Conservation (phyloP, 164 flowering plant species). For the Vitis labrusca region DNA sequence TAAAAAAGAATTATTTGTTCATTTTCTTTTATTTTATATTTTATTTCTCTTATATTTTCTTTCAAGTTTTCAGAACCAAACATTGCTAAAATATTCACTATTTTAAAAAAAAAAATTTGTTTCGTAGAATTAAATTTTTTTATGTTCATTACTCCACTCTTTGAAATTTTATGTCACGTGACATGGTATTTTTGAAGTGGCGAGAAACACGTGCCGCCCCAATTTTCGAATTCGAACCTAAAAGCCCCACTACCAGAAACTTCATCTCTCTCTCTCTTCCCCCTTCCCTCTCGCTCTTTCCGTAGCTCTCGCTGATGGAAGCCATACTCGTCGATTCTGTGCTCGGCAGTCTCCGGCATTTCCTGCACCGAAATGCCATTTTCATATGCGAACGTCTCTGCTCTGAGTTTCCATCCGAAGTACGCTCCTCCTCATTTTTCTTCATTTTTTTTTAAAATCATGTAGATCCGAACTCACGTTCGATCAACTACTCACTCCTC, state of each 20-base stretch:
- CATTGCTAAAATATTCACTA: too few relatives aligned
- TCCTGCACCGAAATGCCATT: conserved; percentile 83
- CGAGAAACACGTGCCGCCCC: conserved; percentile 22
- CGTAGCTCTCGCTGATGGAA: conserved; percentile 49
- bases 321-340: conserved; percentile 71
- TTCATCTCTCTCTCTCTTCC: conserved; percentile 13
- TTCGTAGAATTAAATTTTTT: too few relatives aligned
- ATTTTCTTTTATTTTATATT: too few relatives aligned
- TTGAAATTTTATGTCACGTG: conserved; percentile 2
- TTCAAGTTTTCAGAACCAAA: too few relatives aligned
- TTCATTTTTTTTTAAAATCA: background rate
- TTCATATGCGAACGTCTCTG: conserved; percentile 97
- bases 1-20: too few relatives aligned
- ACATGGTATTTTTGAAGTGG: conserved; percentile 8
- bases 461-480: background rate
- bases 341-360: conserved; percentile 69
- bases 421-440: conserved; percentile 14
- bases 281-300: conserved; percentile 4
- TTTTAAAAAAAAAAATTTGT: too few relatives aligned
- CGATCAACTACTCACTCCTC: background rate
- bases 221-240: conserved; percentile 21
- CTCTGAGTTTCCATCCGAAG: conserved; percentile 96
- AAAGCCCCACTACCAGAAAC: conserved; percentile 10
- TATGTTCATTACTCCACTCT: too few relatives aligned
- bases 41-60: too few relatives aligned